phyloP scores from a whole-genome alignment of 176 grass and related monocot genomes.

The Chrysopogon serrulatus region DNA sequence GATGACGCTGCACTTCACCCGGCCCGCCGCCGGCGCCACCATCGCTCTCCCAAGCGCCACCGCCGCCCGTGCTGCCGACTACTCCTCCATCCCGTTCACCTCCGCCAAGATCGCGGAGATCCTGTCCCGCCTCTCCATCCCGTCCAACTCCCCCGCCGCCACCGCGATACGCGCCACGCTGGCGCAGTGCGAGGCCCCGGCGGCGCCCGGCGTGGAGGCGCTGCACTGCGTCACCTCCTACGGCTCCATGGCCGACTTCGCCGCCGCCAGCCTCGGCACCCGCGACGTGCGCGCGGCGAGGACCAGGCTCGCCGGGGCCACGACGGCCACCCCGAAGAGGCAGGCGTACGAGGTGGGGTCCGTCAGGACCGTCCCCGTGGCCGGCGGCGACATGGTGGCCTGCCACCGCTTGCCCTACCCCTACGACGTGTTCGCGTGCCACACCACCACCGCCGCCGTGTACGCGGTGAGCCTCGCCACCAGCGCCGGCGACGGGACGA shows the following conservation, averaged over 20 bases:
- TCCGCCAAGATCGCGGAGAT: conserved; percentile 27
- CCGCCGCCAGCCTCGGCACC: conserved; percentile 20
- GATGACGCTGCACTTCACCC: conserved; percentile 40
- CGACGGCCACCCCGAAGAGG: background rate
- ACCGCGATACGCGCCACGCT: conserved; percentile 21
- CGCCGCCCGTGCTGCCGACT: no score
- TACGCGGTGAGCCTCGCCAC: conserved; percentile 18
- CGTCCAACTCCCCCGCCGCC: background rate
- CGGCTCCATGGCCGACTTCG: conserved; percentile 52
- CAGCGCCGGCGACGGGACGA: conserved; percentile 26
- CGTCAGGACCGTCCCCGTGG: conserved; percentile 4
- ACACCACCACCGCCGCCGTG: conserved; percentile 6
- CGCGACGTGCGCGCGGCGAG: background rate
- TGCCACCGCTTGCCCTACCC: conserved; percentile 37
- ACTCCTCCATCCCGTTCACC: conserved; percentile 22
- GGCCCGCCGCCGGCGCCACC: background rate
- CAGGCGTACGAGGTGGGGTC: conserved; percentile 24
- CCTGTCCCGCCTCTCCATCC: conserved; percentile 25
- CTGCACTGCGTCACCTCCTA: conserved; percentile 37
- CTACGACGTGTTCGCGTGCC: conserved; percentile 47
- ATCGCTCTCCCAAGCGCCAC: conserved; percentile 3
- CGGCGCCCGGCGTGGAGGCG: background rate
- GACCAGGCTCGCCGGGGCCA: background rate
- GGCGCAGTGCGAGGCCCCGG: conserved; percentile 22
- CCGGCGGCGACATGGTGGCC: conserved; percentile 9